A percentile compares a stretch with the other conserved stretches of the same genome.
phyloP scores from a whole-genome alignment of 208 protist species.

The Trypanosoma theileri region DNA sequence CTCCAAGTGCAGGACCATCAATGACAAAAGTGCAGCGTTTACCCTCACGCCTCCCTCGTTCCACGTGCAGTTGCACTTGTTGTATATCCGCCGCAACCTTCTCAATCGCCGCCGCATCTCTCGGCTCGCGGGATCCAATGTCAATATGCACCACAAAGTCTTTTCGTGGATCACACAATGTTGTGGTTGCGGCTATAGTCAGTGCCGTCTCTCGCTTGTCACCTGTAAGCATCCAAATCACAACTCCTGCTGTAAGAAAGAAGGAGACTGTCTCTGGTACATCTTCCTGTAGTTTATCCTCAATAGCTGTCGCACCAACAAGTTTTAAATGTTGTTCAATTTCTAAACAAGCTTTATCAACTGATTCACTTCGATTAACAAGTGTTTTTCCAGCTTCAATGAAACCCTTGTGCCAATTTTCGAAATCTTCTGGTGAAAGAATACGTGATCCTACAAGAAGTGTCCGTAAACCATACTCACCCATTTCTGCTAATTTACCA shows the following conservation, averaged over 20 bases:
- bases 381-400: slow-evolving; percentile 55
- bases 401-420: slow-evolving; percentile 64
- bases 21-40: slow-evolving; percentile 75
- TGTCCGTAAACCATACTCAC: slow-evolving; percentile 77
- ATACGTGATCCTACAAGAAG: slow-evolving; percentile 79
- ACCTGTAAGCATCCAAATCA: slow-evolving; percentile 97
- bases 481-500: slow-evolving; percentile 72
- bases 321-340: slow-evolving; percentile 89
- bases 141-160: slow-evolving; percentile 88
- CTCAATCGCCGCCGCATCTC: slow-evolving; percentile 39
- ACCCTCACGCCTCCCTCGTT: slow-evolving; percentile 43
- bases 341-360: slow-evolving; percentile 83
- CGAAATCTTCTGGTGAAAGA: slow-evolving; percentile 55
- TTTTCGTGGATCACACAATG: slow-evolving; percentile 71
- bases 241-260: slow-evolving; percentile 91
- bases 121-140: slow-evolving; percentile 54
- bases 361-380: slow-evolving; percentile 48
- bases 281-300: slow-evolving; percentile 97
- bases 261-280: slow-evolving; percentile 93
- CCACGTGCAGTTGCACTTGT: slow-evolving; percentile 59
- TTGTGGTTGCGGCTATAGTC: slow-evolving; percentile 84
- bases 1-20: slow-evolving; percentile 71
- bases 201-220: slow-evolving; percentile 97
- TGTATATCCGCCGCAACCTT: slow-evolving; percentile 65
- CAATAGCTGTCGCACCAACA: slow-evolving; percentile 95